Conservation (phyloP, 2,329 filamentous ascomycete species). For the Aureobasidium sp. region DNA sequence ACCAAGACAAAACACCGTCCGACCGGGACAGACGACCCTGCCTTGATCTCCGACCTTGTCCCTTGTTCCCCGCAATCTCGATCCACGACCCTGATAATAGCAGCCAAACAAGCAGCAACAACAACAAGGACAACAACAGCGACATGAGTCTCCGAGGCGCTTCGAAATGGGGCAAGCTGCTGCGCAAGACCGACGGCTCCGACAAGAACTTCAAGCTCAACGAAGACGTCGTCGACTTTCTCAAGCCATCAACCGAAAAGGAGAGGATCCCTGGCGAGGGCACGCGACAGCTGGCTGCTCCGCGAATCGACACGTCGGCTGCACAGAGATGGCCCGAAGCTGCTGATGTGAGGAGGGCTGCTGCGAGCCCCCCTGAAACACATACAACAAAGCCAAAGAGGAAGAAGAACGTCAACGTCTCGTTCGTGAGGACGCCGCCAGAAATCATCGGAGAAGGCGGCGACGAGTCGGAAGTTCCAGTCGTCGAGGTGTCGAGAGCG, state of each 20-base stretch:
- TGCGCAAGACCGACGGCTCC: constrained; percentile 19
- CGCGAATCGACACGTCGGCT: constrained; percentile 40
- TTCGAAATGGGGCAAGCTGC: constrained; percentile 17
- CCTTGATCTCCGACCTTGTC: neutral
- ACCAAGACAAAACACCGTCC: neutral
- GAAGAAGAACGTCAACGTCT: constrained; percentile 63
- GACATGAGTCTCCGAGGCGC: constrained; percentile 8
- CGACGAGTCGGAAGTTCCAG: constrained; percentile 69
- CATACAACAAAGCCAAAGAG: constrained; percentile 30
- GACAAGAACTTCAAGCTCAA: constrained; percentile 23
- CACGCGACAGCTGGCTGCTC: constrained; percentile 23
- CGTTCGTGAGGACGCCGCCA: constrained; percentile 62
- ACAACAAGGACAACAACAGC: too few relatives aligned
- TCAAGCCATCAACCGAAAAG: constrained; percentile 44
- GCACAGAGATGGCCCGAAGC: constrained; percentile 45
- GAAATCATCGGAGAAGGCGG: constrained; percentile 86
- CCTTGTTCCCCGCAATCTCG: constrained; percentile 4
- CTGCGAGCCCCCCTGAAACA: neutral
- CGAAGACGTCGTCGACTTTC: constrained; percentile 49
- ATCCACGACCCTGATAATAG: neutral
- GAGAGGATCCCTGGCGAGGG: constrained; percentile 19
- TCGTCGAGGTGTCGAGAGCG: constrained; percentile 58
- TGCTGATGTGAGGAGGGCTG: constrained; percentile 29
- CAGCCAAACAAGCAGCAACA: neutral
- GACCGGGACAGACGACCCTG: neutral